Evolutionary conservation across 805 yeast genomes (phyloP), one percentile per base, ranked within the genome.

Genomic region (Suhomyces xylopsoci): DNA sequence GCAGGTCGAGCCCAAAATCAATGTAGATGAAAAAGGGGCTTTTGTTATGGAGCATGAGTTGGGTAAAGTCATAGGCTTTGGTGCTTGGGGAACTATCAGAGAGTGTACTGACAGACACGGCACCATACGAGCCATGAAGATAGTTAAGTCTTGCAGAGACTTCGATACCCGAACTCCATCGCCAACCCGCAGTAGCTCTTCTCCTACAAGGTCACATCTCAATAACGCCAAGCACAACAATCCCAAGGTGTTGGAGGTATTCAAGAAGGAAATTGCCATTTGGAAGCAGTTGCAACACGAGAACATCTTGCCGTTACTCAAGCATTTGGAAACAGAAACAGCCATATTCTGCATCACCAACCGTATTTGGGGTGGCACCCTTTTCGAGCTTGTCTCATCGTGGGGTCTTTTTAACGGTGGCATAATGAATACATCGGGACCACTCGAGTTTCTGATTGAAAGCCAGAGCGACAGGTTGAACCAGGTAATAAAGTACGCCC

Each of bases 71-170:
- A 85, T 90, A 55, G 97, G 97, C 1, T 82, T 81, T 64, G 97
- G 97, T 12, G 96, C 96, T 0, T 92, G 94, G 87, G 96, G 97
- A 9, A 79, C 85, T 26, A 86, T 91, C 9, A 73, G 96, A 53
- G 93, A 88, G 64, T 88, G 93, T 56, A 66, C 62, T 7, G 66
- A 66, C 15, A 55, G 58, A n/a, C 57, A 57, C 38, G 73, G 74
- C 58, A 71, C 55, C 10, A 62, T 69, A 3, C 62, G 65, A 51
- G 96, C 94, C 0, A 81, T 87, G 57, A 88, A 88, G 64, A 78
- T 81, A 47, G 83, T 84, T 25, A 77, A 77, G 54, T 66, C 74
- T 36, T 53, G 58, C 40, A 55, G 61, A 28, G 65, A 64, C 20
- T 24, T 55, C 6, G 67, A 61, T 2, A 48, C 47, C 19, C 50